Percentiles rank a stretch among this genome's conserved stretches.
Evolutionary conservation across 495 filamentous ascomycete genomes (phyloP).

Genomic region (Talaromyces nanjingensis): DNA sequence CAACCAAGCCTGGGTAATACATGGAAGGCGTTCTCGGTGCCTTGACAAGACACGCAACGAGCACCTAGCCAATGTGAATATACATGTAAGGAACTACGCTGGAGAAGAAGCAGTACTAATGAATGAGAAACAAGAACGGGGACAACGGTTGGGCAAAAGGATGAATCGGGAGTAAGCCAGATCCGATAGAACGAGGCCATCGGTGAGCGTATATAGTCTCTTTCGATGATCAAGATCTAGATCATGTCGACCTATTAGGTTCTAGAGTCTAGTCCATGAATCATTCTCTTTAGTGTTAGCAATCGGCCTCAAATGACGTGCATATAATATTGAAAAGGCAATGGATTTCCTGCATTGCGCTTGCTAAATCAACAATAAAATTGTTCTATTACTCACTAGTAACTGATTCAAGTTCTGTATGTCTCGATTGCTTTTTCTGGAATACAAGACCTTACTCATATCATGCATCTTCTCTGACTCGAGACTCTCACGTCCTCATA

Average conservation of each 20-base stretch:
- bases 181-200: neutral
- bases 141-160: neutral
- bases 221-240: neutral
- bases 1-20: neutral
- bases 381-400: neutral
- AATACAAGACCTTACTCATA: neutral
- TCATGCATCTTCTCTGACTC: neutral
- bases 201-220: neutral
- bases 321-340: neutral
- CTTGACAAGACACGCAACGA: neutral
- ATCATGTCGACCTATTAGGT: neutral
- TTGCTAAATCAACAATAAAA: neutral
- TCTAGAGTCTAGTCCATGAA: neutral
- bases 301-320: neutral
- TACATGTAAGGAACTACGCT: neutral
- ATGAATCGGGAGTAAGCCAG: neutral
- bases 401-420: neutral
- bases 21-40: neutral
- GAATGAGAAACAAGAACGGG: neutral
- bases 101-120: neutral
- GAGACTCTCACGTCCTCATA: neutral
- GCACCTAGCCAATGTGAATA: neutral
- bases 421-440: neutral
- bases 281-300: neutral
- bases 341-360: neutral